Conservation (phyloP, 1,139 yeast species). For the Blastobotrys serpentis region DNA sequence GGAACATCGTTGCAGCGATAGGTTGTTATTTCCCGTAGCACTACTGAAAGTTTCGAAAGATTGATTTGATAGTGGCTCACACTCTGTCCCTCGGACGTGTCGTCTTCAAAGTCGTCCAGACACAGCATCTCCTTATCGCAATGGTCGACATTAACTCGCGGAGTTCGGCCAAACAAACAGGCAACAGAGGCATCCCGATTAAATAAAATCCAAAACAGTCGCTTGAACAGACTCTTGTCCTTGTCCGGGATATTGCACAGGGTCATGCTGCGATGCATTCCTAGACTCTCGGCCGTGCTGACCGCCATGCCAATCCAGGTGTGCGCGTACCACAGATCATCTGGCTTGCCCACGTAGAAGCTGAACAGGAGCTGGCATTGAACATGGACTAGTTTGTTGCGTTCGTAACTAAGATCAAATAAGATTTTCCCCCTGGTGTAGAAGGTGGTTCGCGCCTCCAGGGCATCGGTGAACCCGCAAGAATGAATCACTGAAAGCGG, state of each 20-base stretch:
- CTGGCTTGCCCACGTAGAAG: slow-evolving; percentile 23
- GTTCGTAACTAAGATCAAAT: slow-evolving; percentile 22
- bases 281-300: slow-evolving; percentile 22
- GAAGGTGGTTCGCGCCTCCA: slow-evolving; percentile 21
- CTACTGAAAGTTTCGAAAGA: slow-evolving; percentile 15
- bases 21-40: slow-evolving; percentile 15
- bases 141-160: slow-evolving; percentile 21
- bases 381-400: slow-evolving; percentile 19
- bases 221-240: slow-evolving; percentile 17
- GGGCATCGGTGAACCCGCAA: slow-evolving; percentile 13
- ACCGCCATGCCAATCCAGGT: slow-evolving; percentile 22
- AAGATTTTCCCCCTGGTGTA: slow-evolving; percentile 22
- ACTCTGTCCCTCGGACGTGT: slow-evolving; percentile 14
- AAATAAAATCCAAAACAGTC: slow-evolving; percentile 22
- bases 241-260: slow-evolving; percentile 16
- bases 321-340: slow-evolving; percentile 22
- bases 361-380: slow-evolving; percentile 20
- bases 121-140: slow-evolving; percentile 18
- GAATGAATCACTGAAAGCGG: slow-evolving; percentile 15
- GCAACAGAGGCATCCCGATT: slow-evolving; percentile 21
- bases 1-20: slow-evolving; percentile 14
- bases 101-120: slow-evolving; percentile 19
- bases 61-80: slow-evolving; percentile 17
- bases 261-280: slow-evolving; percentile 18
- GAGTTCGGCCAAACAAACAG: slow-evolving; percentile 22